These are phyloP conservation scores for Penicillium sp. DNA, from an alignment of 2,329 filamentous ascomycete genomes.

Conservation along the genomic window DNA sequence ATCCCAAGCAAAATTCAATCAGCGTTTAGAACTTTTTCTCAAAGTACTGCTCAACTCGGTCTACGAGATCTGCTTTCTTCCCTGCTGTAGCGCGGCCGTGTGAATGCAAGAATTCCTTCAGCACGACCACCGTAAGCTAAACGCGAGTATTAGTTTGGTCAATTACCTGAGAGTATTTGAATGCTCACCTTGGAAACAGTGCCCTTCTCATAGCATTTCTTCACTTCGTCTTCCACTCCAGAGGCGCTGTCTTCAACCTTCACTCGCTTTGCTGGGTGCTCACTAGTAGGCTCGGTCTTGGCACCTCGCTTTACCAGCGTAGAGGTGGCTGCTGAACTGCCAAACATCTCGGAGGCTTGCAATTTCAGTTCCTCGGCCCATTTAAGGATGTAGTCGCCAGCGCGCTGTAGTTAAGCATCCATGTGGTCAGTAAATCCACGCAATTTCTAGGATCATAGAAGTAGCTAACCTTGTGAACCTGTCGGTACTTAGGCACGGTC, in stretches of 20 bases:
- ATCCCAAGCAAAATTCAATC: background rate
- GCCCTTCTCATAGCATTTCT: slow-evolving; percentile 42
- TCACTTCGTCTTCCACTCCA: slow-evolving; percentile 40
- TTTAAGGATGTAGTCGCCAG: slow-evolving; percentile 72
- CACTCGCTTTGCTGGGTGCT: slow-evolving; percentile 44
- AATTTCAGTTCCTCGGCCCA: slow-evolving; percentile 70
- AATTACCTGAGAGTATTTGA: background rate
- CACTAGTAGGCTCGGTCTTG: slow-evolving; percentile 28
- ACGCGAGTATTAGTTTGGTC: slow-evolving; percentile 5
- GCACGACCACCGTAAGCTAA: slow-evolving; percentile 46
- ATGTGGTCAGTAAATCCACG: background rate
- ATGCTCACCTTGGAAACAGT: slow-evolving; percentile 42
- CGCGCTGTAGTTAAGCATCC: slow-evolving; percentile 50
- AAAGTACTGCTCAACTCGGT: slow-evolving; percentile 49
- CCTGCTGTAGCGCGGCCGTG: slow-evolving; percentile 45
- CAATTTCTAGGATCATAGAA: background rate
- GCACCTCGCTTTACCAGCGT: slow-evolving; percentile 49
- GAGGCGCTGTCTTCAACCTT: slow-evolving; percentile 39
- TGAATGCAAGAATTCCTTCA: slow-evolving; percentile 48
- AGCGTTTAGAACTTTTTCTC: slow-evolving; percentile 40
- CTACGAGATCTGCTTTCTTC: slow-evolving; percentile 53
- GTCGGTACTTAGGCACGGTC: slow-evolving; percentile 77
- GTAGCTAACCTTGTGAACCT: slow-evolving; percentile 69
- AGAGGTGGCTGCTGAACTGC: slow-evolving; percentile 36
- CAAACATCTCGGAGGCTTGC: slow-evolving; percentile 50